Percentiles rank a stretch among this genome's conserved stretches.
Conservation (phyloP, 257 asterid species). For the Penstemon davidsonii region DNA sequence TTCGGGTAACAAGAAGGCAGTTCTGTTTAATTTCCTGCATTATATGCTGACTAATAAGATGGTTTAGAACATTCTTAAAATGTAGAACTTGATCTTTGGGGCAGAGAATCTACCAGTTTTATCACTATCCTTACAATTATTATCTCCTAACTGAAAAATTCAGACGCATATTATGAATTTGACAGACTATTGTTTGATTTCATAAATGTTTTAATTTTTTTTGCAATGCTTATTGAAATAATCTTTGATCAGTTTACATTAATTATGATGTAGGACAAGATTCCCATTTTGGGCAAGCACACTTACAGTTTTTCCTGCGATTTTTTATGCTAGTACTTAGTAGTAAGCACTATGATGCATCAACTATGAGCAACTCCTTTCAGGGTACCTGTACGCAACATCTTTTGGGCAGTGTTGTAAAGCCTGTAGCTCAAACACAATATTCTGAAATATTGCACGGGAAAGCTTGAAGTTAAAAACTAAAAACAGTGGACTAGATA, state of each 20-base stretch:
- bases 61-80: constrained; percentile 4
- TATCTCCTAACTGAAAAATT: not conserved
- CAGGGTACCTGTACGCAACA: not conserved
- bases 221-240: constrained; percentile 5
- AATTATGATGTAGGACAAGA: constrained; percentile 1
- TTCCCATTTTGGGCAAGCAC: constrained; percentile 7
- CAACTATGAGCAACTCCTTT: constrained; percentile 10
- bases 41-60: constrained; percentile 19
- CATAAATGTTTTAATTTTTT: not conserved
- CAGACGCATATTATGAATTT: not conserved
- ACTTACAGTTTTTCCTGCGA: constrained; percentile 10
- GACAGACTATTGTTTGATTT: not conserved
- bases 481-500: constrained; percentile 2
- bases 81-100: not conserved
- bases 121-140: constrained; percentile 14
- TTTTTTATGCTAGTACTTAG: constrained; percentile 8
- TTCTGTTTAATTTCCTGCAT: constrained; percentile 25
- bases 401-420: not conserved
- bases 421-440: constrained; percentile 1
- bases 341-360: constrained; percentile 19
- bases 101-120: not conserved
- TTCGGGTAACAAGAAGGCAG: constrained; percentile 63
- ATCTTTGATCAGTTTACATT: not conserved
- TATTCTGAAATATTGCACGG: constrained; percentile 16
- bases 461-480: constrained; percentile 13